Conservation (phyloP, 2,329 filamentous ascomycete genomes). For the Bisporella sp. region DNA sequence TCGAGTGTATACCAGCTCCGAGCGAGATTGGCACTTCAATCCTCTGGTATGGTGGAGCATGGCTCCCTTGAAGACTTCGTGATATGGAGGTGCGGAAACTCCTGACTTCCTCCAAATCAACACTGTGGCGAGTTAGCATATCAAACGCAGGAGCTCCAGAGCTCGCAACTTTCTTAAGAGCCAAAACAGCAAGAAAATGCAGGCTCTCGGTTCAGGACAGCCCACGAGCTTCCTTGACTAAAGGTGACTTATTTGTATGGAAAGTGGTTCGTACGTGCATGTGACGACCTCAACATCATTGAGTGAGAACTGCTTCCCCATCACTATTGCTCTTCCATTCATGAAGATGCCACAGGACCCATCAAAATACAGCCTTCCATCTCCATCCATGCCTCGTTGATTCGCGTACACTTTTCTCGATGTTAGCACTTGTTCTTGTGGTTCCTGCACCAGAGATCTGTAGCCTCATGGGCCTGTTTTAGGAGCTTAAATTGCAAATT, state of each 20-base stretch:
- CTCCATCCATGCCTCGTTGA: slow-evolving; percentile 51
- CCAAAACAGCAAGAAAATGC: no score
- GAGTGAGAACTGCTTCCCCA: slow-evolving; percentile 36
- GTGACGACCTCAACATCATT: slow-evolving; percentile 58
- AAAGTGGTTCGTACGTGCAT: no score
- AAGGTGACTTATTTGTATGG: no score
- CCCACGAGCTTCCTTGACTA: no score
- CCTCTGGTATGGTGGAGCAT: slow-evolving; percentile 32
- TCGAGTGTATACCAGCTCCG: slow-evolving; percentile 30
- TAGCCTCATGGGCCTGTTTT: no score
- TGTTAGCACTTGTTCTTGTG: no score
- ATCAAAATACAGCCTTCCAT: slow-evolving; percentile 47
- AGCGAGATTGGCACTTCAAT: slow-evolving; percentile 36
- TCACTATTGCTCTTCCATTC: slow-evolving; percentile 54
- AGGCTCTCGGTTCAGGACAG: no score
- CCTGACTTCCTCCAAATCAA: slow-evolving; percentile 67
- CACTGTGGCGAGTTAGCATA: slow-evolving; percentile 39
- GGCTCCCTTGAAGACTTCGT: slow-evolving; percentile 11
- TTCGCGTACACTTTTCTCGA: slow-evolving; percentile 45
- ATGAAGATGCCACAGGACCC: slow-evolving; percentile 53
- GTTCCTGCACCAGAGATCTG: no score
- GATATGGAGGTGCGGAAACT: slow-evolving; percentile 39
- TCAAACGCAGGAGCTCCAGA: no score
- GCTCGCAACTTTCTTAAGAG: no score
- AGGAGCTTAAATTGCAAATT: no score